These are phyloP conservation scores for Xanthoparmelia taractica DNA, from an alignment of 495 filamentous ascomycete species.

Conservation along the genomic window DNA sequence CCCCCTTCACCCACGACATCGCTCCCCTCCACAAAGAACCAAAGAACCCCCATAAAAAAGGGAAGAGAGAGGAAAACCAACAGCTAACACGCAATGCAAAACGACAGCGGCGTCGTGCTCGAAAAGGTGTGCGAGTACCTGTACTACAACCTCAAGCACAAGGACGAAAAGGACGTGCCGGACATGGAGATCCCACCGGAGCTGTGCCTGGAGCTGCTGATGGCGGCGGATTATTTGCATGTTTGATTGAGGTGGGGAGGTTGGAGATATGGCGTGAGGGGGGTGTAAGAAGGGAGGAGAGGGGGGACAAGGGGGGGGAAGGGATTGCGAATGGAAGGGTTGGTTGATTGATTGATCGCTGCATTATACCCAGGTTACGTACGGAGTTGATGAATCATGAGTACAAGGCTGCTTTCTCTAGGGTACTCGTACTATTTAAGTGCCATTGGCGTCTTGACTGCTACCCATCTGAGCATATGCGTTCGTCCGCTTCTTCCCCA, in stretches of 20 bases:
- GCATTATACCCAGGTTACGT: slow-evolving; percentile 1
- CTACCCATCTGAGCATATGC: slow-evolving; percentile 58
- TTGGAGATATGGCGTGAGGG: background rate
- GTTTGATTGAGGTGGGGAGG: slow-evolving; percentile 8
- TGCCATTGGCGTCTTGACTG: no score
- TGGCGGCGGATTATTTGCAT: slow-evolving; percentile 71
- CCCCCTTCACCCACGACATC: no score
- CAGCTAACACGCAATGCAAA: no score
- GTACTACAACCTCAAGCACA: slow-evolving; percentile 78
- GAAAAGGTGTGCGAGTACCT: slow-evolving; percentile 91
- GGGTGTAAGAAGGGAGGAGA: background rate
- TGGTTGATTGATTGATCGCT: background rate
- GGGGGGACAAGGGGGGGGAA: background rate
- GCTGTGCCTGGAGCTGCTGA: slow-evolving; percentile 70
- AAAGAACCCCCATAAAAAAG: no score
- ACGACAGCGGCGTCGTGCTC: slow-evolving; percentile 64
- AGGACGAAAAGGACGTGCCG: slow-evolving; percentile 64
- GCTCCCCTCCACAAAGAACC: no score
- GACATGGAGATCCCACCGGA: slow-evolving; percentile 84
- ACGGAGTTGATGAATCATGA: slow-evolving; percentile 1
- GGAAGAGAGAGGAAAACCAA: no score
- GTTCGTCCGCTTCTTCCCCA: slow-evolving; percentile 44
- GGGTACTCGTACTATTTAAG: no score
- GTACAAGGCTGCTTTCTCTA: background rate
- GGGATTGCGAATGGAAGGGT: background rate